Percentiles rank a stretch among this genome's conserved stretches.
These are phyloP conservation scores for Fusarium caatingaense DNA, from an alignment of 2,329 filamentous ascomycete genomes.

Conservation along the genomic window DNA sequence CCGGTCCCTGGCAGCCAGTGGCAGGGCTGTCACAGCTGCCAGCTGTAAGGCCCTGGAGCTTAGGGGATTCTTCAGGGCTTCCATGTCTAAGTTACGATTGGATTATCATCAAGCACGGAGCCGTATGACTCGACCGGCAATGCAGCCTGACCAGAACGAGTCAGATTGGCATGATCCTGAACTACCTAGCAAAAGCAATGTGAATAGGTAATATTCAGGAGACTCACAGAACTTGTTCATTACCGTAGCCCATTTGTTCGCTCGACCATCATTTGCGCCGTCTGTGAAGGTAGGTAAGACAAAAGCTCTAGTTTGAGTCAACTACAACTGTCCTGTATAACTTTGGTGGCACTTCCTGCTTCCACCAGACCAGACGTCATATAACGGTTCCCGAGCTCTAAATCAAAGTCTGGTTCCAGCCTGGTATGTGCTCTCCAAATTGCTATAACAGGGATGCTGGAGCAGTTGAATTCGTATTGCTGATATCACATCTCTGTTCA, in stretches of 20 bases:
- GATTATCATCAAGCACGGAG: slow-evolving; percentile 3
- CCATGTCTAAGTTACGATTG: not conserved
- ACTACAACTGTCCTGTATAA: not conserved
- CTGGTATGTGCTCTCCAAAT: not conserved
- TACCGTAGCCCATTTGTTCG: not conserved
- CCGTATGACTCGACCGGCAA: slow-evolving; percentile 40
- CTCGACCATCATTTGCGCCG: not conserved
- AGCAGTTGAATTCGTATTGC: not conserved
- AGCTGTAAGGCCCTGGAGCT: slow-evolving; percentile 30
- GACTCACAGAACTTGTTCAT: not conserved
- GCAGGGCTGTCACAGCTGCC: slow-evolving; percentile 37
- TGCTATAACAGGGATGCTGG: not conserved
- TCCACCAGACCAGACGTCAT: not conserved
- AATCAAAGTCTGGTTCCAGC: not conserved
- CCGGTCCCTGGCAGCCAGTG: slow-evolving; percentile 29
- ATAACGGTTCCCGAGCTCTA: not conserved
- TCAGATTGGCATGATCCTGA: not conserved
- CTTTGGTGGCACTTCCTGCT: not conserved
- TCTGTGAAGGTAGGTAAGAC: not conserved
- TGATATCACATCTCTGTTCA: not conserved
- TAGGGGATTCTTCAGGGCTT: slow-evolving; percentile 21
- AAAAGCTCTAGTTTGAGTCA: not conserved
- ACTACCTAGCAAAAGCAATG: not conserved
- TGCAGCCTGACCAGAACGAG: not conserved
- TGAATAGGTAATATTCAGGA: not conserved